These are phyloP conservation scores for Begonia masoniana DNA, from an alignment of 306 rosid species.

Conservation along the genomic window DNA sequence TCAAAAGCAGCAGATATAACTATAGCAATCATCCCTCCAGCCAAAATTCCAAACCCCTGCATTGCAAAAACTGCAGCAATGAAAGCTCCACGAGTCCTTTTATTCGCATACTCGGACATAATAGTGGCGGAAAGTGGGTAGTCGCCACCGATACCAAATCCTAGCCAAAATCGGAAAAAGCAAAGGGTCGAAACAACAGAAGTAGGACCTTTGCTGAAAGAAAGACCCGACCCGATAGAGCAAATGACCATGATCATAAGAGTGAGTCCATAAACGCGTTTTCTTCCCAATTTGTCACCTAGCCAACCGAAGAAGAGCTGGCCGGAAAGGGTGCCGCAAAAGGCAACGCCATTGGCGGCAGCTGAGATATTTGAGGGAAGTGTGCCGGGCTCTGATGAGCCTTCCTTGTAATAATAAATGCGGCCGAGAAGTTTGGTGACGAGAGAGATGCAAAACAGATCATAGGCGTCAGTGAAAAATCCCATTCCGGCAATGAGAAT, in stretches of 20 bases:
- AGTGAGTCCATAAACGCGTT: constrained; percentile 2
- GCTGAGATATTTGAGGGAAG: too few species aligned
- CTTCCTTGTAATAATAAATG: too few species aligned
- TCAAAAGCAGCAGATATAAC: not conserved
- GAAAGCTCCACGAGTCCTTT: not conserved
- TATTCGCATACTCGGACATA: not conserved
- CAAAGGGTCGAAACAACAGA: not conserved
- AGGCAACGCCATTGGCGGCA: too few species aligned
- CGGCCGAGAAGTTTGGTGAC: too few species aligned
- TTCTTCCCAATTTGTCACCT: not conserved
- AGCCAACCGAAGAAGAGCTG: not conserved
- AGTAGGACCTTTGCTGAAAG: not conserved
- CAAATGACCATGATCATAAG: constrained; percentile 1
- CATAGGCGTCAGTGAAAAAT: too few species aligned
- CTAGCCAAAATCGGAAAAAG: not conserved
- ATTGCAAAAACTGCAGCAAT: not conserved
- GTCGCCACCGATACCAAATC: constrained; percentile 1
- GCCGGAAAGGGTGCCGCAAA: too few species aligned
- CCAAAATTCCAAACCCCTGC: not conserved
- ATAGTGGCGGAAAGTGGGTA: not conserved
- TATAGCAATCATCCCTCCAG: not conserved
- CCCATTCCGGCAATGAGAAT: too few species aligned
- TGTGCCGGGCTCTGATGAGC: too few species aligned
- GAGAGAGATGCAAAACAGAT: too few species aligned
- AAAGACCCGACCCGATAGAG: constrained; percentile 1